These are phyloP conservation scores for Angophora floribunda DNA, from an alignment of 345 rosid species.

Conservation along the genomic window DNA sequence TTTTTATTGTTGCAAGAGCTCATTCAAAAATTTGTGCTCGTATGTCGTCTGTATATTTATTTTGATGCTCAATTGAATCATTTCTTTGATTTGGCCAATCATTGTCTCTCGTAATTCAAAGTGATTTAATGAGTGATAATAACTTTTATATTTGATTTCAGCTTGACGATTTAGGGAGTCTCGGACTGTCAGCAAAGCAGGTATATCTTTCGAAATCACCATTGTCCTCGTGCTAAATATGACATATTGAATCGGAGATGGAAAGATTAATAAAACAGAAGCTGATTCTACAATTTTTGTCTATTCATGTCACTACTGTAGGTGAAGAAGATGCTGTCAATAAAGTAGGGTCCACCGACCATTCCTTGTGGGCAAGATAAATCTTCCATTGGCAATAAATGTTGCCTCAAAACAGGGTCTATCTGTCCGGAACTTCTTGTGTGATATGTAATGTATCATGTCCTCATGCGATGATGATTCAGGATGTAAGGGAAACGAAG, in stretches of 20 bases:
- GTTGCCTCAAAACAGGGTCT: not conserved
- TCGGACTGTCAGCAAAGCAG: slow-evolving; percentile 81
- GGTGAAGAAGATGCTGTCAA: slow-evolving; percentile 28
- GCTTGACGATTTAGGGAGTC: slow-evolving; percentile 56
- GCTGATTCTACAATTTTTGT: not conserved
- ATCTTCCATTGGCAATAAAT: not conserved
- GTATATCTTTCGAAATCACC: slow-evolving; percentile 5
- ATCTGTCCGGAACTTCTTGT: not conserved
- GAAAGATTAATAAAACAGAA: not conserved
- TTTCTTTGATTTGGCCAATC: not conserved
- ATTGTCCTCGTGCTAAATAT: not conserved
- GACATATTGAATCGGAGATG: not conserved
- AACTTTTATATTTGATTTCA: slow-evolving; percentile 6
- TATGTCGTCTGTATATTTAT: not conserved
- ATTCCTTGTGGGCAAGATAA: not conserved
- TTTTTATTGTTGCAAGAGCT: not conserved
- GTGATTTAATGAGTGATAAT: not conserved
- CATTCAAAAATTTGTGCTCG: not conserved
- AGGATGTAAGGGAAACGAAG: not conserved
- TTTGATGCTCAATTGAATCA: not conserved
- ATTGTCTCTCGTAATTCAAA: not conserved
- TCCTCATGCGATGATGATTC: not conserved
- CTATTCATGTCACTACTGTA: not conserved
- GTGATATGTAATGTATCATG: not conserved
- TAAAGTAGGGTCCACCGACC: not conserved